Evolutionary conservation across 306 rosid genomes (phyloP).

Genomic region (Oxytropis ochrocephala): DNA sequence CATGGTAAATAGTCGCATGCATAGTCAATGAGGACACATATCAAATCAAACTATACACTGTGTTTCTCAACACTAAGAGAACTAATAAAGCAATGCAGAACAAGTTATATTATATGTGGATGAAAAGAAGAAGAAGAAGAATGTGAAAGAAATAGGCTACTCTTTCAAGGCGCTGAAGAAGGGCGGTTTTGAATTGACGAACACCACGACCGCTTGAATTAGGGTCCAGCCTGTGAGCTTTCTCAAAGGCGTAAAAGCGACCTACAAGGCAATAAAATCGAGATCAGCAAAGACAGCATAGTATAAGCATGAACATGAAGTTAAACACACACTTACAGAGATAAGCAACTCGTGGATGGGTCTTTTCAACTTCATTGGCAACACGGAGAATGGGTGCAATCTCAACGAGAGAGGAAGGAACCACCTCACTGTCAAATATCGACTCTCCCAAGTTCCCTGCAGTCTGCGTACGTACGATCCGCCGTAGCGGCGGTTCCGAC

Average conservation of each 20-base stretch:
- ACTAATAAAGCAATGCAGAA: background rate
- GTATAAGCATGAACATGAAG: background rate
- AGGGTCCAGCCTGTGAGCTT: slow-evolving; percentile 97
- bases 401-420: slow-evolving; percentile 84
- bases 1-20: background rate
- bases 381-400: slow-evolving; percentile 96
- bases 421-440: slow-evolving; percentile 80
- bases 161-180: slow-evolving; percentile 95
- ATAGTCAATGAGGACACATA: background rate
- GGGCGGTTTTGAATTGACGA: slow-evolving; percentile 95
- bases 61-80: background rate
- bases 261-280: slow-evolving; percentile 36
- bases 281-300: background rate
- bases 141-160: slow-evolving; percentile 22
- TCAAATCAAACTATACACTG: background rate
- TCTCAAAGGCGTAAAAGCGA: slow-evolving; percentile 97
- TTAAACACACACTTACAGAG: slow-evolving; percentile 49
- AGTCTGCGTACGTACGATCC: slow-evolving; percentile 75
- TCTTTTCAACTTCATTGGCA: slow-evolving; percentile 88
- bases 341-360: slow-evolving; percentile 96
- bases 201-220: slow-evolving; percentile 99
- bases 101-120: background rate
- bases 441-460: slow-evolving; percentile 91
- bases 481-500: slow-evolving; percentile 60
- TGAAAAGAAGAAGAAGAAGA: background rate